Evolutionary conservation across 2,329 filamentous ascomycete species (phyloP), one percentile per base, ranked within the genome.

Genomic region (Bipolaris gigantea): DNA sequence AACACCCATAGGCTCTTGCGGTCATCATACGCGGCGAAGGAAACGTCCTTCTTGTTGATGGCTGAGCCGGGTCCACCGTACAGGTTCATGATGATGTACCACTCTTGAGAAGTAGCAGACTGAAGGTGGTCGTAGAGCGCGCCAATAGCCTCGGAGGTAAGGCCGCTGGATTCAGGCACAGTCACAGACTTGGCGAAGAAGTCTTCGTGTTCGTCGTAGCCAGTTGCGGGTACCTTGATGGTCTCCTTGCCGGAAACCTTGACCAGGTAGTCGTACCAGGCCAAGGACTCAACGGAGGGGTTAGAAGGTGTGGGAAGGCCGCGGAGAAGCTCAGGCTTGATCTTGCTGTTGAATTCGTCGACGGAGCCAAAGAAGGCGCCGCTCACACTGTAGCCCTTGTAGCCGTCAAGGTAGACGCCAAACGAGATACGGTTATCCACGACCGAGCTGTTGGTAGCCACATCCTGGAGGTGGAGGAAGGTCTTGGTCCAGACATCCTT

Each of bases 161-260:
- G 65, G 8, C 71, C 71, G 5, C 60, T 57, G 9, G 58, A 48
- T 38, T 75, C 73, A 4, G 74, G 74, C n/a, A 75, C 72, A 3
- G 73, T 76, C 55, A 76, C 63, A 38, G 72, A 74, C 48, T 75
- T 76, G 52, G 74, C 72, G 60, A 75, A 76, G 65, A 75, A 75
- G 60, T 69, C 66, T 52, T 75, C 73, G 55, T 75, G 73, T 19
- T 69, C 57, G 50, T 70, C 64, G 59, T 75, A 76, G 50, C 71
- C 73, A 3, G 65, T 72, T 0, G 66, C 38, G 2, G 72, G 70
- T 15, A 54, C 62, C 21, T 56, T 63, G 59, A 75, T 65, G 35
- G 56, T 59, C 16, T 47, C 57, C 21, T 63, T 57, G 55, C 66
- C 70, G 11, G 68, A 70, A 4, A 69, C 75, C 76, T 58, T 81